Percentiles rank a stretch among this genome's conserved stretches.
Evolutionary conservation across 208 protist genomes (phyloP).

Genomic region (Crithidia sp.): DNA sequence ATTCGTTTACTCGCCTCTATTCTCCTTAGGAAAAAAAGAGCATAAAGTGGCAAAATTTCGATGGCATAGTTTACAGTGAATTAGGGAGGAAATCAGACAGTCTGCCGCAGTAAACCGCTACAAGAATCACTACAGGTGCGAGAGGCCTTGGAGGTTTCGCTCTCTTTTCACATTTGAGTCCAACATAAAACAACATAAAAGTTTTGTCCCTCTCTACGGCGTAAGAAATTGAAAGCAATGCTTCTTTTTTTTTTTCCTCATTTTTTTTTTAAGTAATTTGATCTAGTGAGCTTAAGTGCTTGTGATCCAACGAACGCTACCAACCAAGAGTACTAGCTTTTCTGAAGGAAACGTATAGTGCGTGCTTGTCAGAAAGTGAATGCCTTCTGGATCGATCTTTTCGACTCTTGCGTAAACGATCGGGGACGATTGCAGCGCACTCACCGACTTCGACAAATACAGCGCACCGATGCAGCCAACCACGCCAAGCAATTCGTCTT

Average conservation of each 20-base stretch:
- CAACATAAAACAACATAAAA: too few relatives aligned
- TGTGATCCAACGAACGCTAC: constrained; percentile 79
- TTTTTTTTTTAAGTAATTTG: constrained; percentile 15
- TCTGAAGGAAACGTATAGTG: constrained; percentile 78
- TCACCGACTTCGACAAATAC: constrained; percentile 43
- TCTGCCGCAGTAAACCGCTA: too few relatives aligned
- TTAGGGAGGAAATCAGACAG: too few relatives aligned
- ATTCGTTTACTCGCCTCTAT: too few relatives aligned
- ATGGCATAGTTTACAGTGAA: too few relatives aligned
- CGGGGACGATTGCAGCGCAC: constrained; percentile 54
- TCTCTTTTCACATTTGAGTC: too few relatives aligned
- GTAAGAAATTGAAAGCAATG: too few relatives aligned
- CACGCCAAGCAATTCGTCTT: constrained; percentile 64
- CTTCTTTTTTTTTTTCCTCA: constrained; percentile 1
- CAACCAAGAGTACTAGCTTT: constrained; percentile 70
- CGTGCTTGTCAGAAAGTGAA: constrained; percentile 81
- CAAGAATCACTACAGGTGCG: too few relatives aligned
- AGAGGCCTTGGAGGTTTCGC: too few relatives aligned
- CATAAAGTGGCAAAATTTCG: background rate
- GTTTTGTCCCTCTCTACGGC: too few relatives aligned
- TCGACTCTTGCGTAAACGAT: constrained; percentile 71
- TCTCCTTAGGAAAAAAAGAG: constrained; percentile 1
- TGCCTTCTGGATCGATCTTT: constrained; percentile 63
- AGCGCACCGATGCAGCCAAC: constrained; percentile 82
- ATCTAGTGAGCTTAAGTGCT: constrained; percentile 26